Conservation (phyloP, 1,139 yeast species). For the Lodderomyces pseudojiufengensis region DNA sequence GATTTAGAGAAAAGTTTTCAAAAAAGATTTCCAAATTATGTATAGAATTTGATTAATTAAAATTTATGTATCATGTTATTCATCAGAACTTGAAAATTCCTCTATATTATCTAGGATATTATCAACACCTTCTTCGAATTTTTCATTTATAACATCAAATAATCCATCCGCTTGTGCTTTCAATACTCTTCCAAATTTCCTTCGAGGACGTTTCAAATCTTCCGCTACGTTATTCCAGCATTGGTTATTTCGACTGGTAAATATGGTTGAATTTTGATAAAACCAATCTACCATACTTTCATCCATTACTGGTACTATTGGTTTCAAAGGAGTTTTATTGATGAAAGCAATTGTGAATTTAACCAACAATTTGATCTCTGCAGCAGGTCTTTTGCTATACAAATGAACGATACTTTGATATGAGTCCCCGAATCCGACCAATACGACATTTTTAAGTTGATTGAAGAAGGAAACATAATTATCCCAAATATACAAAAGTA, state of each 20-base stretch:
- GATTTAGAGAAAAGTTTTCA: constrained; percentile 53
- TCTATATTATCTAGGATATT: constrained; percentile 75
- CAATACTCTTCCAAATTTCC: constrained; percentile 86
- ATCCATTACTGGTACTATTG: constrained; percentile 82
- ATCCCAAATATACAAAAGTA: constrained; percentile 82
- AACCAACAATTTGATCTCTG: constrained; percentile 56
- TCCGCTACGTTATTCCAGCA: constrained; percentile 51
- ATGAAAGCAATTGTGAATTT: constrained; percentile 72
- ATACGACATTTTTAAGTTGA: constrained; percentile 63
- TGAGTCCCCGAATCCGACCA: constrained; percentile 89
- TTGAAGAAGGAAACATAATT: constrained; percentile 75
- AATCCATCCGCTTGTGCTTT: constrained; percentile 70
- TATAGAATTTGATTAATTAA: no score
- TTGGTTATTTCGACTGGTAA: constrained; percentile 68
- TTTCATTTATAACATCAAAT: constrained; percentile 72
- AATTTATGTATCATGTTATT: no score
- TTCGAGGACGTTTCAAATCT: constrained; percentile 64
- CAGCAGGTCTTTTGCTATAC: constrained; percentile 70
- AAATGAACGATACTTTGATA: constrained; percentile 84
- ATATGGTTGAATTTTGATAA: constrained; percentile 78
- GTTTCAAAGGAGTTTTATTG: constrained; percentile 62
- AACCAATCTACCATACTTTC: constrained; percentile 92
- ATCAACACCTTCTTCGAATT: constrained; percentile 82
- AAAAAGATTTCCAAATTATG: constrained; percentile 53
- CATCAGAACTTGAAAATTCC: constrained; percentile 34